These are phyloP conservation scores for Brassica hybrid DNA, from an alignment of 441 rosid genomes.

Conservation along the genomic window DNA sequence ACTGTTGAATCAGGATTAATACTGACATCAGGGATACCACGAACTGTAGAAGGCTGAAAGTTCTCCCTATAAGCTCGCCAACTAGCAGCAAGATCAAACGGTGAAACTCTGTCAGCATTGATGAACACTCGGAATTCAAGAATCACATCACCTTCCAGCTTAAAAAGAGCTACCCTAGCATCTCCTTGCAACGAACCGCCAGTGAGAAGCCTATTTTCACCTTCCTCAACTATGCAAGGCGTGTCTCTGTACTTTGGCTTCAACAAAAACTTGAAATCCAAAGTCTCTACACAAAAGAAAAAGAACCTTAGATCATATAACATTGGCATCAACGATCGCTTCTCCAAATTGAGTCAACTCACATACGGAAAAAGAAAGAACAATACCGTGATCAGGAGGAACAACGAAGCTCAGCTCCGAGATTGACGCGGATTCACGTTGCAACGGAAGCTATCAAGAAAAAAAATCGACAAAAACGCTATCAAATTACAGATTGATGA, in stretches of 20 bases:
- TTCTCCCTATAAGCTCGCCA: constrained; percentile 77
- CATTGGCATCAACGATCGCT: neutral
- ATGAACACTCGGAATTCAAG: constrained; percentile 81
- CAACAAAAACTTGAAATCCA: constrained; percentile 96
- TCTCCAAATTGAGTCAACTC: neutral
- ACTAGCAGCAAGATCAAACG: constrained; percentile 68
- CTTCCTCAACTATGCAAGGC: constrained; percentile 89
- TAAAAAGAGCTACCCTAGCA: too few species aligned
- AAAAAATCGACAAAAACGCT: neutral
- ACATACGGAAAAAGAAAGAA: neutral
- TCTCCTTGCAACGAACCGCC: constrained; percentile 88
- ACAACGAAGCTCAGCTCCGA: constrained; percentile 96
- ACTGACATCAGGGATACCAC: constrained; percentile 95
- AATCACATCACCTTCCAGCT: constrained; percentile 71
- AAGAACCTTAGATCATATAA: neutral
- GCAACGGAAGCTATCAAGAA: constrained; percentile 69
- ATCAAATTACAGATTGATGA: neutral
- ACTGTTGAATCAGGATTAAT: constrained; percentile 66
- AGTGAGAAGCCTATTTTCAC: constrained; percentile 72
- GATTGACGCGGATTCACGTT: constrained; percentile 89
- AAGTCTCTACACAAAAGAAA: constrained; percentile 41
- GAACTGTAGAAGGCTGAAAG: constrained; percentile 88
- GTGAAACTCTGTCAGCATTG: constrained; percentile 90
- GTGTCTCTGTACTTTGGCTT: constrained; percentile 71
- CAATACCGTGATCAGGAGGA: constrained; percentile 92